Evolutionary conservation across 306 rosid genomes (phyloP), one percentile per base, ranked within the genome.

Genomic region (Quercus aquifolioides): DNA sequence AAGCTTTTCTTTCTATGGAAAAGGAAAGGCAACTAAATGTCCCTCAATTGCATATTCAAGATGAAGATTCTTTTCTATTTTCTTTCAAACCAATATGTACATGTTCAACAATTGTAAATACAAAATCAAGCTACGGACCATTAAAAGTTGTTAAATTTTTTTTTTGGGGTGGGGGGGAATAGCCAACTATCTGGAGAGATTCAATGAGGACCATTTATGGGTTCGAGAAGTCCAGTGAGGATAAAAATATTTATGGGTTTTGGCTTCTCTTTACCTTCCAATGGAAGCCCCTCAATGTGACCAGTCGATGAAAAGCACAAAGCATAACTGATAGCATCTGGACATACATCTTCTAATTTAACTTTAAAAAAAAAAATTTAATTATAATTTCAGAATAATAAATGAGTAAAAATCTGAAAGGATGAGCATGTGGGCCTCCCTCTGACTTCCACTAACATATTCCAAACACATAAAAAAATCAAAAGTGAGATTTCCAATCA

Each of bases 361-460:
- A 75, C 1, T 71, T 75, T 56, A 60, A 81, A 21, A 77, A 60
- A 81, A 21, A 77, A 77, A 30, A 68, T 55, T 10, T 18, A 43
- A 46, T 6, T 12, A 41, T 31, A 62, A 59, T 68, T 19, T 13
- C 26, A 55, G 78, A 63, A 12, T 12, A 10, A 46, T 4, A 70
- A 78, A 74, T 78, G 46, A 4, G 72, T 13, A 76, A 77, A 78
- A 87, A 69, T 49, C 58, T 71, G 75, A 81, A 85, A 86, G 76
- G 72, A 68, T 52, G 81, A 65, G 13, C 3, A 41, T 80, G 93
- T 83, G 91, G 98, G 92, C 64, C 99, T 86, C 62, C 90, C 68
- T 91, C 94, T 90, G 94, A 93, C 94, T 93, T 92, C 98, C 98
- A 95, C 99, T 93, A 85, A 90, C 92, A 90, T 88, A 90, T 95